phyloP scores from a whole-genome alignment of 306 rosid species.

The Oxytropis ochrocephala region DNA sequence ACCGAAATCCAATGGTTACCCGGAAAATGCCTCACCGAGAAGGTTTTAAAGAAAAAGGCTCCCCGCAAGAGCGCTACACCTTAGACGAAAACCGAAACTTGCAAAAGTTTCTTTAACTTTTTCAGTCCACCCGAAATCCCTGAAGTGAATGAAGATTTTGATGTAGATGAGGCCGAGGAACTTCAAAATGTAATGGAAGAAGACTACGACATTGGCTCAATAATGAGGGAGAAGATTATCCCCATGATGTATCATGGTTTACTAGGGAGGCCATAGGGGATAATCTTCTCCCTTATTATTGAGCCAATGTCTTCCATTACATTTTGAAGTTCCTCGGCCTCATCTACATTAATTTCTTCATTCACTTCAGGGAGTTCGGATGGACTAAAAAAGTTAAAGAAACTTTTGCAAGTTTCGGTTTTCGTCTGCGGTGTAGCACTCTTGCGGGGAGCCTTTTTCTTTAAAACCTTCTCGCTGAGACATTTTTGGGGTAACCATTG shows the following conservation, averaged over 20 bases:
- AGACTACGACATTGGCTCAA: conserved; percentile 82
- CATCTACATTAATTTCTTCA: conserved; percentile 11
- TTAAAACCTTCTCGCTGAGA: no score
- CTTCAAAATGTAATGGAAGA: conserved; percentile 69
- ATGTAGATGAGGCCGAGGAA: conserved; percentile 75
- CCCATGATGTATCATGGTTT: conserved; percentile 92
- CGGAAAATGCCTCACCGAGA: conserved; percentile 67
- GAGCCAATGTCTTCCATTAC: no score
- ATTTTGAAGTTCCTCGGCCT: conserved; percentile 52
- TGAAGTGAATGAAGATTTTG: conserved; percentile 70
- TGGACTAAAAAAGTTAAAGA: no score
- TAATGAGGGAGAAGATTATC: conserved; percentile 68
- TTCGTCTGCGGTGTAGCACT: no score
- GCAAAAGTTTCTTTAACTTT: conserved; percentile 85
- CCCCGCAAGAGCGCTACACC: conserved; percentile 77
- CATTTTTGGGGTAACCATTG: no score
- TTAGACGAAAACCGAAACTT: conserved; percentile 52
- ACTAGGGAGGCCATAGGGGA: conserved; percentile 77
- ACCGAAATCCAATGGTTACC: conserved; percentile 77
- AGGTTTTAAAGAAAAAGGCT: conserved; percentile 70
- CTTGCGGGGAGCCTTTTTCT: no score
- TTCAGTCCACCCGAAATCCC: conserved; percentile 85
- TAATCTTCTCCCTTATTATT: no score
- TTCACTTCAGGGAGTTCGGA: no score
- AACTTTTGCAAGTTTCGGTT: no score